Base-by-base conservation (phyloP, 441 rosid species). In the Eruca vesicaria region DNA sequence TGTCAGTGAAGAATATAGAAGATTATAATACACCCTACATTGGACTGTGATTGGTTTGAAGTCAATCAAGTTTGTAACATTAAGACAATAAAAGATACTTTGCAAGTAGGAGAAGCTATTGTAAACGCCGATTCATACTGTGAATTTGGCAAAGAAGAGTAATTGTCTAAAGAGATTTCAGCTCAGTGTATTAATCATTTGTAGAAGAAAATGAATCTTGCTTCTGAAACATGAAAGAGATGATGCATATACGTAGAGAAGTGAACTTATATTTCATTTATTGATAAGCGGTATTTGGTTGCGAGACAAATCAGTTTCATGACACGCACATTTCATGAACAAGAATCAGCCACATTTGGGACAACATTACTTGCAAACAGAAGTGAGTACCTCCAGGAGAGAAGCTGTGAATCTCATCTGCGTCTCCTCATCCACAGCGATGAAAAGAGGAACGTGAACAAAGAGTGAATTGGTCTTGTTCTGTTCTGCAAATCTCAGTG, bases 391-490 rank as follows among this genome's bases (percentile, higher is more conserved):
- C 91, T 90, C 99, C 86, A 95, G 81, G 81, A 95, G 85, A 79
- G 97, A 86, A 82, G 89, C 88, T 2, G 88, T 84, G 66, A 95
- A 90, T 71, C 84, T 88, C 98, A 95, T 91, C 78, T 95, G 99
- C 14, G 95, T 91, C 57, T 93, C 98, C 81, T 91, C 89, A 6
- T 95, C 84, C 68, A 95, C 84, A 63, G 96, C 87, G 72, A 85
- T 76, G 87, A 95, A 95, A 58, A 95, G 96, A 31, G 99, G 99
- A 57, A 95, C 94, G 48, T 95, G 99, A 70, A 93, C 98, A 73
- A 95, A 95, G 59, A 95, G 90, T 16, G 99, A 89, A 73, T 82
- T 86, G 71, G 67, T 83, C 72, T 87, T 92, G 19, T 85, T 95
- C 87, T 86, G 85, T 72, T 91, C 96, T 12, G 95, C 99, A 73